A percentile compares a stretch with the other conserved stretches of the same genome.
phyloP scores from a whole-genome alignment of 169 alveolate genomes.

The Cryptosporidium felis region DNA sequence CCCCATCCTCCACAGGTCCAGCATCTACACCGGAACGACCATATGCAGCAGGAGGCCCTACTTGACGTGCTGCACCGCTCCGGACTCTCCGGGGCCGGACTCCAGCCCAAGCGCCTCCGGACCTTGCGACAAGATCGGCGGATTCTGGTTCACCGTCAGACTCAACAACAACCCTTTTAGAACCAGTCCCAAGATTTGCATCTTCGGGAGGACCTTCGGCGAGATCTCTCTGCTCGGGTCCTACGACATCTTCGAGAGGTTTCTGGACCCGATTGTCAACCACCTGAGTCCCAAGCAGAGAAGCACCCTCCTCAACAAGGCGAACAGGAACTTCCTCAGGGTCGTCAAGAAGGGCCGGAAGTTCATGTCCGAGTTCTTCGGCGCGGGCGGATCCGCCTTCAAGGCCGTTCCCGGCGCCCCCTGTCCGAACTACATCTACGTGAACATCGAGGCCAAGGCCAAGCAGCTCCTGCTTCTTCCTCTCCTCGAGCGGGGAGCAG shows the following conservation, averaged over 20 bases:
- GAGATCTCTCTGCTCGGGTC: slow-evolving; percentile 48
- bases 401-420: neutral
- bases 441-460: slow-evolving; percentile 28
- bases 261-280: slow-evolving; percentile 43
- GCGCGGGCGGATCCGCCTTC: neutral
- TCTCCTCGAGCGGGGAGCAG: no score
- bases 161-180: slow-evolving; percentile 22
- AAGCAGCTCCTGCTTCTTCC: slow-evolving; percentile 42
- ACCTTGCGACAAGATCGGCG: slow-evolving; percentile 29
- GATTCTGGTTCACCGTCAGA: slow-evolving; percentile 40
- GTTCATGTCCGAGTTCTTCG: slow-evolving; percentile 15
- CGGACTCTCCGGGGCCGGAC: no score
- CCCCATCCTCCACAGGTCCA: slow-evolving; percentile 35
- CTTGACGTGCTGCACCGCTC: no score
- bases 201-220: slow-evolving; percentile 33
- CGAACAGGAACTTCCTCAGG: slow-evolving; percentile 18
- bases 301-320: slow-evolving; percentile 19
- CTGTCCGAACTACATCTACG: slow-evolving; percentile 10
- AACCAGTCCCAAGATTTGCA: slow-evolving; percentile 27
- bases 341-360: slow-evolving; percentile 41
- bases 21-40: slow-evolving; percentile 57
- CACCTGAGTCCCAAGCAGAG: slow-evolving; percentile 49
- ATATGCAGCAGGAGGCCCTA: slow-evolving; percentile 48
- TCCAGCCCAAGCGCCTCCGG: no score
- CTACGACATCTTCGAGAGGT: slow-evolving; percentile 23